phyloP scores from a whole-genome alignment of 257 asterid genomes.

The Solanum microdontum region DNA sequence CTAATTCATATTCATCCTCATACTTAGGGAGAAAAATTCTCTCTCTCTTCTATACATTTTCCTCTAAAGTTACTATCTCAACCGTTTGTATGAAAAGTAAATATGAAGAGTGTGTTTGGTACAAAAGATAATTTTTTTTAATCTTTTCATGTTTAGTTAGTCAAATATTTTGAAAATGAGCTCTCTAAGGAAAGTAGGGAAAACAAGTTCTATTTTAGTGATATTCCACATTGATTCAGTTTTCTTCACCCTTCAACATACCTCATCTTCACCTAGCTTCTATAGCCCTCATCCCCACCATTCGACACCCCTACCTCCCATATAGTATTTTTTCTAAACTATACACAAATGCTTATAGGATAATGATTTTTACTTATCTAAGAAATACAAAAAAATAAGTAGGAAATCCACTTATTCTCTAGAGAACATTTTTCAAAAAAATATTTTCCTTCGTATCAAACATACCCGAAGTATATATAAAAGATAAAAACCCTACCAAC shows the following conservation, averaged over 20 bases:
- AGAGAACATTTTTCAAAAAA: no score
- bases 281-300: neutral
- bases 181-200: neutral
- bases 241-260: neutral
- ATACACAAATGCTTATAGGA: neutral
- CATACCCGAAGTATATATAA: neutral
- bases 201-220: neutral
- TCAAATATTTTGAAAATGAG: neutral
- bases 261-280: neutral
- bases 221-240: no score
- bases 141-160: neutral
- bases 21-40: neutral
- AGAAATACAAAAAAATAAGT: no score
- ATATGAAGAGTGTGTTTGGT: neutral
- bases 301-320: neutral
- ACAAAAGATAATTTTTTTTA: neutral
- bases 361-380: no score
- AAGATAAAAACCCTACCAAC: neutral
- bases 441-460: neutral
- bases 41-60: neutral
- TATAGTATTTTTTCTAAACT: no score
- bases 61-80: neutral
- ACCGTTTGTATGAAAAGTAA: neutral
- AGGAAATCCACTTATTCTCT: neutral
- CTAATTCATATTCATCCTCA: neutral